Evolutionary conservation across 495 filamentous ascomycete genomes (phyloP).

Genomic region (Hypomontagnella submonticulosa): DNA sequence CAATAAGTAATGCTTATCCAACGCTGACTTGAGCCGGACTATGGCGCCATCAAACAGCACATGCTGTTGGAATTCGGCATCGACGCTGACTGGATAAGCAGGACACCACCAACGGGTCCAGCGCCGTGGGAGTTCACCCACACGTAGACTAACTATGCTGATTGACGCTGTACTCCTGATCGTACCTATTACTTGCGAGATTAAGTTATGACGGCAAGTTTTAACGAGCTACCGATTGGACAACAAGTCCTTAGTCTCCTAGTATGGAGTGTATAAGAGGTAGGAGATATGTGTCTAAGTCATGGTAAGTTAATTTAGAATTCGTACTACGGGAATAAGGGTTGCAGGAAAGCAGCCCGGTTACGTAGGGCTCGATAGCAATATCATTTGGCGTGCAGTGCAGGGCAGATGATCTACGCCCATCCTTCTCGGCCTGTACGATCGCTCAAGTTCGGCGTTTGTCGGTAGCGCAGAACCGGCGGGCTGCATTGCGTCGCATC

Average conservation of each 20-base stretch:
- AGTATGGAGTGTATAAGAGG: neutral
- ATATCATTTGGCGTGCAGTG: no score
- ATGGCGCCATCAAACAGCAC: constrained; percentile 3
- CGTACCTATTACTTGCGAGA: constrained; percentile 33
- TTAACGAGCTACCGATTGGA: constrained; percentile 19
- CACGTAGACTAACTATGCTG: constrained; percentile 1
- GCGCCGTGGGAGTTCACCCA: constrained; percentile 3
- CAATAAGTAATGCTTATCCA: neutral
- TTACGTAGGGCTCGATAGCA: no score
- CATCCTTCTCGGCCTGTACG: neutral
- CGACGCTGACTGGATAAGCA: constrained; percentile 7
- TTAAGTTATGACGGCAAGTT: constrained; percentile 38
- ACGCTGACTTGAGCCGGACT: neutral
- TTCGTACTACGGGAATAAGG: no score
- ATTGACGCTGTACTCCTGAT: constrained; percentile 8
- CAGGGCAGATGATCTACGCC: no score
- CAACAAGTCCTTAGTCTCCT: neutral
- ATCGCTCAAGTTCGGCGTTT: constrained; percentile 3
- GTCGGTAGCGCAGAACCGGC: constrained; percentile 13
- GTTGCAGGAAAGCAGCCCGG: no score
- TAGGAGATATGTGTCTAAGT: neutral
- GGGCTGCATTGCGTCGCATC: constrained; percentile 34
- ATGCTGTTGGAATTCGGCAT: neutral
- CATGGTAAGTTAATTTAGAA: neutral
- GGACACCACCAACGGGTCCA: constrained; percentile 15